Evolutionary conservation across 352 stramenopile species (phyloP), one percentile per base, ranked within the genome.

Genomic region (Phytophthora aleatoria): DNA sequence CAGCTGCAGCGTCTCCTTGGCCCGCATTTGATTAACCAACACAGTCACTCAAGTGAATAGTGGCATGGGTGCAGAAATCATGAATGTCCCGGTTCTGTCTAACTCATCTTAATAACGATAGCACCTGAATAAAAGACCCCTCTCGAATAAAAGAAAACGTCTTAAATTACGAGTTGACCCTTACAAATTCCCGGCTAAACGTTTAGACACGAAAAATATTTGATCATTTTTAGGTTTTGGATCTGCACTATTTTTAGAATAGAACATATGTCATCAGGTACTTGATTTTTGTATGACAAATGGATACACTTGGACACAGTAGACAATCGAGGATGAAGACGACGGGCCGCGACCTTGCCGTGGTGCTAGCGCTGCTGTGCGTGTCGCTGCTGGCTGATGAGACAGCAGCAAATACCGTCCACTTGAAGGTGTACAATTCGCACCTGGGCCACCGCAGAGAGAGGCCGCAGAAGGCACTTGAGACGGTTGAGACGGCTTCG

Each of bases 1-100:
- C 39, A 92, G 69, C 57, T 95, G 81, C 43, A 94, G 73, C 64
- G 85, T 92, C 65, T 83, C 69, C 48, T 71, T 81, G 49, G 48
- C 41, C 13, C 31, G 48, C 67, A 76, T 79, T 20, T 38, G 20
- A 0, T 24, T 27, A 41, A 35, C 38, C 56, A 54, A 56, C 28
- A 43, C 41, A 33, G 36, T 58, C 51, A 41, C 27, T 58, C 28
- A 50, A 61, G 33, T 54, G 54, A 30, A 20, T 20, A 20, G 20
- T 20, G n/a, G 38, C 33, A 20, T 41, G 44, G 42, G 33, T 38
- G 33, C 20, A 20, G 0, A 20, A 20, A 20, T 20, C 20, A 20
- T 20, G 20, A 20, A 20, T 20, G 20, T 12, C 50, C 24, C 38
- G 50, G 7, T 15, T 57, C 16, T 57, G 50, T 45, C 7, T 16